Evolutionary conservation across 2,329 filamentous ascomycete species (phyloP), one percentile per base, ranked within the genome.

Genomic region (Exserohilum rostratum): DNA sequence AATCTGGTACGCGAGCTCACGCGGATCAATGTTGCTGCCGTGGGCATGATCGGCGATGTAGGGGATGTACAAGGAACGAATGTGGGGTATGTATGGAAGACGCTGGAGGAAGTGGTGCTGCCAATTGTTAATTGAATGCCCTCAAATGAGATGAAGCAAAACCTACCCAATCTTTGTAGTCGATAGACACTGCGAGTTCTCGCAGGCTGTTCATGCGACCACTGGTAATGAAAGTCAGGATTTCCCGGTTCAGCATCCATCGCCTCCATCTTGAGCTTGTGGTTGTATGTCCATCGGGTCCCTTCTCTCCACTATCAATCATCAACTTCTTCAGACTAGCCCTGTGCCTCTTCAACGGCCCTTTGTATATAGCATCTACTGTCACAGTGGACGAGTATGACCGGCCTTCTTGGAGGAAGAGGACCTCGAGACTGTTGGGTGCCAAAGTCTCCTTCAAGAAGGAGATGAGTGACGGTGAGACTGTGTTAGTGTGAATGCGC

Each of bases 41-140:
- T 85, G 81, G 7, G 85, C 79, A 60, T 87, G 84, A 47, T 88
- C 84, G 22, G 83, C 81, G 50, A 91, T 85, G 67, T 86, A 84
- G 6, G 88, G 85, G 40, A 93, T 83, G 68, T 91, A 88, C 3
- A 92, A 77, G 9, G 87, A 88, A 17, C 87, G 85, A 31, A 95
- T 81, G 51, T 89, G 85, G 0, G 87, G 83, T 46, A 93, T 81
- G 47, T 85, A 83, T 0, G 89, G 89, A 10, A 95, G 82, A 37
- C 87, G 81, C 70, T 91, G 89, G 7, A 95, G 82, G 77, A 95
- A 91, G 59, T 85, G 87, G 74, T 95, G 90, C 89, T 91, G 59
- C 57, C 45, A 29, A 22, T 6, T 46, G 61, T 58, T 54, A 54
- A 55, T 49, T 25, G 49, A 53, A 37, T 49, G 43, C 9, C 13